A percentile compares a stretch with the other conserved stretches of the same genome.
Conservation (phyloP, 2,329 filamentous ascomycete species). For the Biscogniauxia sp. region DNA sequence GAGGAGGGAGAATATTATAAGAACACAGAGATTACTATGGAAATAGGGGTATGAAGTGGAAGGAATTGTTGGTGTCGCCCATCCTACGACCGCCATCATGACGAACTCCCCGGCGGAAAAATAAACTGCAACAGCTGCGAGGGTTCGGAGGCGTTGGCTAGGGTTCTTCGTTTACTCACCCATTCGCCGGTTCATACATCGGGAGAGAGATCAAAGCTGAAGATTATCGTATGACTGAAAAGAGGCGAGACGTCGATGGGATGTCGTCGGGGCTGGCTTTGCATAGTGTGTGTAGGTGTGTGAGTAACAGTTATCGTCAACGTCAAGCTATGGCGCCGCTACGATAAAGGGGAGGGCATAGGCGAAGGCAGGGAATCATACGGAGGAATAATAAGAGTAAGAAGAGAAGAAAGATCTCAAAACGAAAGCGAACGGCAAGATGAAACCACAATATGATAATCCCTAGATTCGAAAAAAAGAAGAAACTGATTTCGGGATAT, state of each 20-base stretch:
- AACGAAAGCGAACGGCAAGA: background rate
- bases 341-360: background rate
- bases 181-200: background rate
- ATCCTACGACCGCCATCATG: background rate
- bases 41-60: background rate
- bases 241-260: background rate
- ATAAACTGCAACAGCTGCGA: background rate
- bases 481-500: too few relatives aligned
- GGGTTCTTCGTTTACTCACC: background rate
- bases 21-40: background rate
- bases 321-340: background rate
- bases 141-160: background rate
- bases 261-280: background rate
- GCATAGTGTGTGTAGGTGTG: background rate
- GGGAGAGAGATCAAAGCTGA: background rate
- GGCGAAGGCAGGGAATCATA: too few relatives aligned
- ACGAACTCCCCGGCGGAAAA: background rate
- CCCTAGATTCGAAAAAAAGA: background rate
- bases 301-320: background rate
- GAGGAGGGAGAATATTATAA: constrained; percentile 22
- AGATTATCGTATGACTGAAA: background rate
- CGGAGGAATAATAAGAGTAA: background rate
- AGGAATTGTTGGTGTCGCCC: background rate
- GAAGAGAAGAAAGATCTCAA: background rate
- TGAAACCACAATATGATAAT: background rate